These are phyloP conservation scores for Acacia concinna DNA, from an alignment of 331 rosid species.

Conservation along the genomic window DNA sequence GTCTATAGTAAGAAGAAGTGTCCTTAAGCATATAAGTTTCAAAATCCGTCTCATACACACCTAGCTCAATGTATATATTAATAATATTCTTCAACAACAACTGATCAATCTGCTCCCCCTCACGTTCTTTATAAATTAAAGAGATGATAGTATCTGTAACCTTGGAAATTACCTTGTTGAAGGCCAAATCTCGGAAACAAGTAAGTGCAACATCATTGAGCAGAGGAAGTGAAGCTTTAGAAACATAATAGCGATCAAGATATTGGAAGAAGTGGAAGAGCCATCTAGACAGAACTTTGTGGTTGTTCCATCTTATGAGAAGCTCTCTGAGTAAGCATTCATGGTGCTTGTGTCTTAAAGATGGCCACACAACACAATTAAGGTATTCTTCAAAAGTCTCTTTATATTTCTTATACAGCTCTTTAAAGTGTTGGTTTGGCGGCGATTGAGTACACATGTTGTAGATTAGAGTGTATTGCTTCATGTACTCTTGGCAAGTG, in stretches of 20 bases:
- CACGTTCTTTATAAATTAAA: background rate
- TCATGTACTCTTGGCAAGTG: background rate
- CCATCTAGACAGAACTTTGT: background rate
- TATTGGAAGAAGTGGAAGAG: background rate
- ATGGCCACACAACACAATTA: background rate
- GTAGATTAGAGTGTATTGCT: background rate
- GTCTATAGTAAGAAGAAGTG: background rate
- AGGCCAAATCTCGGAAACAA: background rate
- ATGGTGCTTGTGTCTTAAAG: background rate
- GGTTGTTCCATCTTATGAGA: background rate
- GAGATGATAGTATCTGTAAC: background rate
- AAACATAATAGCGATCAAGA: background rate
- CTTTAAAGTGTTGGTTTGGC: background rate
- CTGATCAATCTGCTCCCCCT: background rate
- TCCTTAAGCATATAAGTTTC: background rate
- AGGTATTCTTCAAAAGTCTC: background rate
- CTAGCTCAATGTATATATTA: background rate
- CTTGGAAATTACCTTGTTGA: background rate
- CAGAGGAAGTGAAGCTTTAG: background rate
- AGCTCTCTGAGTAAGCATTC: background rate
- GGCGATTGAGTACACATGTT: background rate
- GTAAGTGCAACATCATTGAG: background rate
- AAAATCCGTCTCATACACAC: background rate
- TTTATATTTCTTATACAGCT: background rate
- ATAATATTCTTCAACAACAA: background rate